Evolutionary conservation across 2,329 filamentous ascomycete species (phyloP).

Genomic region (Zymoseptoria crescenta): DNA sequence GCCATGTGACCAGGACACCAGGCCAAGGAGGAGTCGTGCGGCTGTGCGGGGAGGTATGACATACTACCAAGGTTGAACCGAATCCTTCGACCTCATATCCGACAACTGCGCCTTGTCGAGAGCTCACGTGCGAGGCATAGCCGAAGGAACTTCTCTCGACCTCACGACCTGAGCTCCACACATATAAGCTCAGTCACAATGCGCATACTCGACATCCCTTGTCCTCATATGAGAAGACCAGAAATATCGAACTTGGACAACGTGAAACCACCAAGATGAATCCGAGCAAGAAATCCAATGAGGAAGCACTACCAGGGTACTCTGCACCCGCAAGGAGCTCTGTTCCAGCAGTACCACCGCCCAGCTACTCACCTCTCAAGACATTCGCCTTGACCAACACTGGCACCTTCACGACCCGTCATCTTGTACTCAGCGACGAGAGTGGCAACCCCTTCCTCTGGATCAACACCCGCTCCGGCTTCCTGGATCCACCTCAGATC

Average conservation of each 20-base stretch:
- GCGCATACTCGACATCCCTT: not conserved
- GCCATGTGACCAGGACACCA: not conserved
- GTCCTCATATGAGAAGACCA: not conserved
- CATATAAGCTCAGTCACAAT: not conserved
- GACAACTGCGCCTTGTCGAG: not conserved
- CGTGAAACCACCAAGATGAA: not conserved
- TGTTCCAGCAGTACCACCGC: not conserved
- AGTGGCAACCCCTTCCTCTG: slow-evolving; percentile 4
- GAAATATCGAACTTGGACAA: not conserved
- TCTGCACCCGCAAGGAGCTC: not conserved
- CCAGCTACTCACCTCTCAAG: slow-evolving; percentile 3
- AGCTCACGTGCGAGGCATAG: not conserved
- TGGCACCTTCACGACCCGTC: slow-evolving; percentile 3
- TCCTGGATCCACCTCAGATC: slow-evolving; percentile 3
- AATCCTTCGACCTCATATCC: not conserved
- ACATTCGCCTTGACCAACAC: slow-evolving; percentile 4
- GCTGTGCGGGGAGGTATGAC: not conserved
- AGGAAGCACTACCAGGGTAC: not conserved
- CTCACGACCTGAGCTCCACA: not conserved
- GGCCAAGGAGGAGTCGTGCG: not conserved
- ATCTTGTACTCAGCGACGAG: slow-evolving; percentile 4
- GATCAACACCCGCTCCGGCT: slow-evolving; percentile 1
- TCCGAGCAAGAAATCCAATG: not conserved
- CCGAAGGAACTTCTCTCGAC: not conserved
- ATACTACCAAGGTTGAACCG: not conserved